These are phyloP conservation scores for Nannizziopsis arthrosporioides DNA, from an alignment of 2,329 filamentous ascomycete genomes.

Conservation along the genomic window DNA sequence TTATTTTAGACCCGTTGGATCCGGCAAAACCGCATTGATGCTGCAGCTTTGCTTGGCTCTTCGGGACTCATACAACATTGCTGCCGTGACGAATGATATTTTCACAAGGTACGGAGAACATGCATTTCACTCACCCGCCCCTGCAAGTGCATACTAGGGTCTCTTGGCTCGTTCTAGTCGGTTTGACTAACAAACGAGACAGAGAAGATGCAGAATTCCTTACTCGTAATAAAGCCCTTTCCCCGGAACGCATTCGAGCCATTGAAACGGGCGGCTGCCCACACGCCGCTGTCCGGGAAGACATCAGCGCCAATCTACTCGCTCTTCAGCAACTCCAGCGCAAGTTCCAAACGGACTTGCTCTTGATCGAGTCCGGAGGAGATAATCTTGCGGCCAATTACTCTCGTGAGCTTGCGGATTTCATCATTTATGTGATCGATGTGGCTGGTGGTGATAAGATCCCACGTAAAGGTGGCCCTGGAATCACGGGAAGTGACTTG, in stretches of 20 bases:
- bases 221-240: slow-evolving; percentile 71
- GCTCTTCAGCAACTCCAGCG: slow-evolving; percentile 80
- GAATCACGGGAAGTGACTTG: slow-evolving; percentile 91
- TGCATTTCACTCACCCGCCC: neutral
- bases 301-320: slow-evolving; percentile 86
- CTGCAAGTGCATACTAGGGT: neutral
- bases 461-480: slow-evolving; percentile 86
- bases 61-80: slow-evolving; percentile 69
- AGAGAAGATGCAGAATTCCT: slow-evolving; percentile 96
- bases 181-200: slow-evolving; percentile 12
- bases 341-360: slow-evolving; percentile 66
- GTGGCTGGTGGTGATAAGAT: slow-evolving; percentile 95
- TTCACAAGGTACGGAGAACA: slow-evolving; percentile 56
- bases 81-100: slow-evolving; percentile 97
- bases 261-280: slow-evolving; percentile 97
- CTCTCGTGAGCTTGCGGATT: slow-evolving; percentile 85
- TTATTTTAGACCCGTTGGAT: slow-evolving; percentile 76
- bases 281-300: slow-evolving; percentile 92
- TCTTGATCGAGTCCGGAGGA: slow-evolving; percentile 90
- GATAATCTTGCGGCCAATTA: slow-evolving; percentile 98
- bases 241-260: slow-evolving; percentile 72
- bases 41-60: slow-evolving; percentile 79
- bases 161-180: slow-evolving; percentile 11
- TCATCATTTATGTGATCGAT: slow-evolving; percentile 97
- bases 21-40: slow-evolving; percentile 96